Evolutionary conservation across 106 monocot genomes (phyloP), one percentile per base, ranked within the genome.

Genomic region (Apostasia ramifera): DNA sequence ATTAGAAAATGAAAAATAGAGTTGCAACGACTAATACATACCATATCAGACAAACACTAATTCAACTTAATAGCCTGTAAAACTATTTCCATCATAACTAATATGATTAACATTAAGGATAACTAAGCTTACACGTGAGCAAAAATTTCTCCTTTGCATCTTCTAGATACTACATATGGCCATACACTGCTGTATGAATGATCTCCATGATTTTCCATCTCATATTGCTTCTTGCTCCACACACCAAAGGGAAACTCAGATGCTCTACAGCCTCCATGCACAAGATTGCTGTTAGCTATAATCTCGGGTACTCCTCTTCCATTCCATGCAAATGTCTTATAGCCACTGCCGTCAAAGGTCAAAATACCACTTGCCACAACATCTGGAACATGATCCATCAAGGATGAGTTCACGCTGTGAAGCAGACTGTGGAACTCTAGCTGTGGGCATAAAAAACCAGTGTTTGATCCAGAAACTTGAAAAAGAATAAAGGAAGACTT

Each of bases 131-230:
- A 98, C 97, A 98, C 10, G 77, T 90, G 67, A 63, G 92, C 89
- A 81, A 93, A 85, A 62, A 98, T 92, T 64, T 87, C 81, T 44
- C 97, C 97, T 85, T 74, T 82, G 80, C 97, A 98, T 85, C 87
- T 86, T 81, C 74, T 92, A 47, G 76, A 87, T 45, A 98, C 79
- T 38, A 90, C 75, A 63, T 85, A 98, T 61, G 97, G 87, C 77
- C 82, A 98, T 59, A 88, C 86, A 38, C 15, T 81, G 66, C 73
- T 68, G 53, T 14, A 50, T 72, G 77, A 63, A 71, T 55, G 45
- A 49, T 26, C 50, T 61, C 68, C 63, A 14, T 59, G 42, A 68
- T 55, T 75, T 67, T 67, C 73, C 38, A 81, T 66, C 49, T 72
- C 84, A 74, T 85, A 85, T 64, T 77, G 66, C 78, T 73, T 83